Conservation (phyloP, 352 stramenopile species). For the Pythium grandisporangium region DNA sequence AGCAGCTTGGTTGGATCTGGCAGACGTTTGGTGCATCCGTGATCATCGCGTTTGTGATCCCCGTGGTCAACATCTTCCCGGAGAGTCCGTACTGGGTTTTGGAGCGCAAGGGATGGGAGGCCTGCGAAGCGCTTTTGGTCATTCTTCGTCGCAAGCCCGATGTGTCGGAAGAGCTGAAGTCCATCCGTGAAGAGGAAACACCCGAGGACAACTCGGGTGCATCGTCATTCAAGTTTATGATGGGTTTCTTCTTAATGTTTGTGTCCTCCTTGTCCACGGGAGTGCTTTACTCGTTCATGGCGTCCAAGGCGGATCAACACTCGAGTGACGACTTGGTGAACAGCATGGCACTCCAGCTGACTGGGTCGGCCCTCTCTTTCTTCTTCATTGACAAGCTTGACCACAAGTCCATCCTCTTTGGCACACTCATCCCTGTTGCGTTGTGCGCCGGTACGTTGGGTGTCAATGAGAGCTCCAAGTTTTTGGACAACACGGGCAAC, state of each 20-base stretch:
- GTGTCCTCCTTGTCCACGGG: constrained; percentile 41
- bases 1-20: constrained; percentile 71
- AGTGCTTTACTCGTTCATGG: constrained; percentile 55
- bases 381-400: constrained; percentile 79
- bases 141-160: constrained; percentile 59
- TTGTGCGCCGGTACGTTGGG: constrained; percentile 36
- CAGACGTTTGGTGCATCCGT: constrained; percentile 54
- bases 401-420: constrained; percentile 62
- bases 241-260: constrained; percentile 59
- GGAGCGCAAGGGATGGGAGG: constrained; percentile 55
- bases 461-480: constrained; percentile 45
- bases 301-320: constrained; percentile 36
- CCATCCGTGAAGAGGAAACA: constrained; percentile 52
- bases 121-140: constrained; percentile 51
- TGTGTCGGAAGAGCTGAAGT: constrained; percentile 59
- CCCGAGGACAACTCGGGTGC: constrained; percentile 22
- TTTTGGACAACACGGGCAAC: constrained; percentile 25
- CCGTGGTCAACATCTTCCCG: constrained; percentile 61
- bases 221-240: constrained; percentile 47
- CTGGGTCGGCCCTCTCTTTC: constrained; percentile 47
- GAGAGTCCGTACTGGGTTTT: constrained; percentile 76
- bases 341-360: constrained; percentile 40
- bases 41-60: constrained; percentile 58
- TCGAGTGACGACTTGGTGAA: constrained; percentile 46
- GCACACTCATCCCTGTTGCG: constrained; percentile 48